Base-by-base conservation (phyloP, 148 eudicot genomes). In the Rhododendron kiyosumense region DNA sequence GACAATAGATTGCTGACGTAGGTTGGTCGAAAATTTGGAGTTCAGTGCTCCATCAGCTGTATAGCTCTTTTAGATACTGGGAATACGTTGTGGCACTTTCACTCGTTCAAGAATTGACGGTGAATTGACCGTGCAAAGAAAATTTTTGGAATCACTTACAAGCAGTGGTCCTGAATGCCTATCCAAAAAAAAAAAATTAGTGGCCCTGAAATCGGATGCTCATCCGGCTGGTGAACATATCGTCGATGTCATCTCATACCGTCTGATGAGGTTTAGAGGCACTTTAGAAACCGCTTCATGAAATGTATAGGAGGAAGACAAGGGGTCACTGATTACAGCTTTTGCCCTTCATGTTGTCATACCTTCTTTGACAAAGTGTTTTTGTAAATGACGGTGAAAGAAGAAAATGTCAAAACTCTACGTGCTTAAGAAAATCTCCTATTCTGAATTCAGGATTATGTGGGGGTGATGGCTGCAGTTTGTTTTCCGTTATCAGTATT, bases 1-100 rank as follows among this genome's bases (percentile, higher is more conserved):
- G 36, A 71, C 63, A 26, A 67, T 83, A 78, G 88, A 87, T 49
- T 59, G 69, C 48, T 52, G 67, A 26, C 14, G 67, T 34, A 74
- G 48, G 79, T 28, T 52, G 34, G 69, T 69, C 43, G 9, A 18
- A 18, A 83, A 8, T 26, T 46, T 28, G 61, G 43, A 45, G 46
- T 48, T 84, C 7, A 28, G 63, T 46, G 54, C n/a, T 84, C 61
- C 85, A 9, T 28, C 48, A 22, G 34, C 4, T 71, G 79, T 84
- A 75, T 69, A 84, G 48, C 51, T n/a, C 17, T 8, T 51, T 24
- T 18, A 36, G 30, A 45, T 45, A 20, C 52, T 69, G 78, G 49
- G 82, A 48, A 79, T 8, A 48, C 38, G 5, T 79, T 14, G 36
- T 45, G 48, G 54, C 54, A 7, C 63, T 36, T 81, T 22, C 73